Conservation (phyloP, 805 yeast species). For the Pichia nakasei region DNA sequence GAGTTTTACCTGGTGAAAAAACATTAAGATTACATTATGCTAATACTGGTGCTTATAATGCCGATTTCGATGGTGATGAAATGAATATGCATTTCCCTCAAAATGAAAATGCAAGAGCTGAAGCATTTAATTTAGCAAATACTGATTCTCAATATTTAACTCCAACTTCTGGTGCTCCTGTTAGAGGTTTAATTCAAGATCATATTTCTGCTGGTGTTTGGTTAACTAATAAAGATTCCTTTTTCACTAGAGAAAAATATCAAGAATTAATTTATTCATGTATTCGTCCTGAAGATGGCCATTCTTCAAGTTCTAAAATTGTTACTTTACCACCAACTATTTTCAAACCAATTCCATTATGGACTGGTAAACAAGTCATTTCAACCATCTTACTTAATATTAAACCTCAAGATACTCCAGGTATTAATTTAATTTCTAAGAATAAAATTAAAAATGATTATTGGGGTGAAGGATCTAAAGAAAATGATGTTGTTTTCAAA, state of each 20-base stretch:
- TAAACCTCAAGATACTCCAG: constrained; percentile 82
- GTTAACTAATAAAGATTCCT: constrained; percentile 88
- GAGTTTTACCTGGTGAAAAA: constrained; percentile 95
- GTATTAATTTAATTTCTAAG: constrained; percentile 72
- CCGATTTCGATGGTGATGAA: constrained; percentile 99
- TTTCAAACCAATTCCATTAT: constrained; percentile 75
- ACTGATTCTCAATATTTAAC: constrained; percentile 97
- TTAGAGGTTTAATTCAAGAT: constrained; percentile 98
- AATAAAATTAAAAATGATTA: constrained; percentile 91
- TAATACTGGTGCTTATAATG: constrained; percentile 97
- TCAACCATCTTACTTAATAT: constrained; percentile 86
- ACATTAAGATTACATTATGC: constrained; percentile 96
- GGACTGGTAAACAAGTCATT: constrained; percentile 98
- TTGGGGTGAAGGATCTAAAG: constrained; percentile 82
- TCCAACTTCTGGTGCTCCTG: constrained; percentile 97
- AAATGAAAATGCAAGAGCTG: constrained; percentile 93
- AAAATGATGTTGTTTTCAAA: constrained; percentile 76
- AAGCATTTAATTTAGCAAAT: constrained; percentile 89
- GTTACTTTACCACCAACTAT: constrained; percentile 85
- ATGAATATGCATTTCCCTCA: constrained; percentile 99
- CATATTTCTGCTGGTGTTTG: constrained; percentile 98
- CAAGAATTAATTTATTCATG: constrained; percentile 92
- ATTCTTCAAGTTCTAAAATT: constrained; percentile 59
- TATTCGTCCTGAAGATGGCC: constrained; percentile 96
- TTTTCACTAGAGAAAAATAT: constrained; percentile 83